phyloP scores from a whole-genome alignment of 2,329 filamentous ascomycete genomes.

The Penicillium janthinellum region DNA sequence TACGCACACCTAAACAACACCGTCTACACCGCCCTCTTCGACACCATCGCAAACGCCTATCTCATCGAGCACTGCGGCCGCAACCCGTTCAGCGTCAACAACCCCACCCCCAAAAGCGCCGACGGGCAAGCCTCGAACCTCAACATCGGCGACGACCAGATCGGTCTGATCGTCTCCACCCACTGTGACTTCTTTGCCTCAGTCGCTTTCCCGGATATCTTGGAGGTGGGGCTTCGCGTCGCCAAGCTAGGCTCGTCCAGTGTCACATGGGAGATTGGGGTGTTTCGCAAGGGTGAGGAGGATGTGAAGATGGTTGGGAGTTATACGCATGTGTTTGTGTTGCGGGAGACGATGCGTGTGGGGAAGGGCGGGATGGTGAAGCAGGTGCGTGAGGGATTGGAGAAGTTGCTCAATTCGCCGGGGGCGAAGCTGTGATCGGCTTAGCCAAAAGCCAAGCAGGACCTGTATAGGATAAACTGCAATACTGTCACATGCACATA shows the following conservation, averaged over 20 bases:
- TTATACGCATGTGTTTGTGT: slow-evolving; percentile 87
- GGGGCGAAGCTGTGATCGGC: slow-evolving; percentile 30
- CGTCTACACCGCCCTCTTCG: slow-evolving; percentile 83
- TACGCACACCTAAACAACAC: slow-evolving; percentile 93
- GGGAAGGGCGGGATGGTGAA: slow-evolving; percentile 56
- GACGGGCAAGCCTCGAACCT: slow-evolving; percentile 13
- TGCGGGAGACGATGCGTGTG: slow-evolving; percentile 70
- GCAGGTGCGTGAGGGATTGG: slow-evolving; percentile 54
- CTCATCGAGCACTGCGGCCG: slow-evolving; percentile 77
- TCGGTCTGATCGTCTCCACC: slow-evolving; percentile 82
- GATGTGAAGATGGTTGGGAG: slow-evolving; percentile 80
- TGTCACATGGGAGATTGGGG: slow-evolving; percentile 84
- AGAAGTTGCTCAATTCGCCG: slow-evolving; percentile 53
- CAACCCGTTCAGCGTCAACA: slow-evolving; percentile 63
- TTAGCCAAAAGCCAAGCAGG: no score
- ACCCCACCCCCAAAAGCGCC: slow-evolving; percentile 18
- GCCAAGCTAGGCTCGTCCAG: slow-evolving; percentile 83
- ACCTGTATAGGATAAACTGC: neutral
- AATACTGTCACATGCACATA: neutral
- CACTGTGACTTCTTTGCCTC: slow-evolving; percentile 84
- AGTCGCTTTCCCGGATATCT: slow-evolving; percentile 76
- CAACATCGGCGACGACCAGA: slow-evolving; percentile 55
- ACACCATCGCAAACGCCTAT: slow-evolving; percentile 87
- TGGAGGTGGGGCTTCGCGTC: slow-evolving; percentile 80
- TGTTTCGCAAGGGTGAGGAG: slow-evolving; percentile 75